A percentile compares a stretch with the other conserved stretches of the same genome.
Evolutionary conservation across 2,329 filamentous ascomycete species (phyloP).

Genomic region (Fusarium xyrophilum): DNA sequence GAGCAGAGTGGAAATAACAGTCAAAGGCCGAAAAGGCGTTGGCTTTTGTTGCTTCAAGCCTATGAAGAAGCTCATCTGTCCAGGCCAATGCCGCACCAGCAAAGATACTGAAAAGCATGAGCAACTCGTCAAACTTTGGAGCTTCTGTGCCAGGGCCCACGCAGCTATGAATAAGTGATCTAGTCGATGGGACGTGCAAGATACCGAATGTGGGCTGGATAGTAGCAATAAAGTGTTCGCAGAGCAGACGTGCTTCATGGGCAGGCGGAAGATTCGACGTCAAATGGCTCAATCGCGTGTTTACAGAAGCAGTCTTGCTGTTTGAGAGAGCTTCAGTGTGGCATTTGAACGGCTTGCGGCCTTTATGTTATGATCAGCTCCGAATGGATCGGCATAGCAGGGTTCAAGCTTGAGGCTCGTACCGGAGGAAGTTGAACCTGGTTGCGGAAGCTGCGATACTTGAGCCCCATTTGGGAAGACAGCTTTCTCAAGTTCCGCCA

Average conservation of each 20-base stretch:
- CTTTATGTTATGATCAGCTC: background rate
- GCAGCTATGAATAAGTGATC: background rate
- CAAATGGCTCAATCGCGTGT: background rate
- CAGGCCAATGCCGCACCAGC: background rate
- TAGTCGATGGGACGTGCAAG: background rate
- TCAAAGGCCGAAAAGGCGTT: background rate
- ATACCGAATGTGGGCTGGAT: background rate
- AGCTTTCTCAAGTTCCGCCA: background rate
- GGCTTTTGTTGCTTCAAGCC: background rate
- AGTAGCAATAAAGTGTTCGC: background rate
- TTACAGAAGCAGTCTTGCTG: too few species aligned
- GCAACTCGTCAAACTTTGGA: background rate
- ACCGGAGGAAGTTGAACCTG: background rate
- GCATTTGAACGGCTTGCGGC: background rate
- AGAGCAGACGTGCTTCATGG: background rate
- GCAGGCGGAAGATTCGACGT: background rate
- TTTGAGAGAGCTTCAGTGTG: background rate
- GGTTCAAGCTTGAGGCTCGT: too few species aligned
- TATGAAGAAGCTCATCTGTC: background rate
- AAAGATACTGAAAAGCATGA: slow-evolving; percentile 4
- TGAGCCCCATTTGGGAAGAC: background rate
- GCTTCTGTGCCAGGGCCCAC: rapidly evolving
- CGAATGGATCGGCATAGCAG: too few species aligned
- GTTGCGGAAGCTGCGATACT: background rate
- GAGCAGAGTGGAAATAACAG: background rate